These are phyloP conservation scores for Hirschfeldia incana DNA, from an alignment of 345 rosid genomes.

Conservation along the genomic window DNA sequence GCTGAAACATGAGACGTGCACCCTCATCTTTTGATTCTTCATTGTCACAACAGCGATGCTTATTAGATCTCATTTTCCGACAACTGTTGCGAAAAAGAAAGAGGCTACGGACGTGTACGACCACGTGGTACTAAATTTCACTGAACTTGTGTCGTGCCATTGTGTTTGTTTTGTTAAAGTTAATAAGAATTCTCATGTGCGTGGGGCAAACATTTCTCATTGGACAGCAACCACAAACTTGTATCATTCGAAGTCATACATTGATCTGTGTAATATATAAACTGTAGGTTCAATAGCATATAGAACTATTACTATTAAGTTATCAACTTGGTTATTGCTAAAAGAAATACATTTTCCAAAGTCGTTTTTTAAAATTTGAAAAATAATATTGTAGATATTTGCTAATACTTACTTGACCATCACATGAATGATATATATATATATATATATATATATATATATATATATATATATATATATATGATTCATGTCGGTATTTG, in stretches of 20 bases:
- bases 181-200: conserved; percentile 30
- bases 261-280: background rate
- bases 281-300: background rate
- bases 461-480: too few species aligned
- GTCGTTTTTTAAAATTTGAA: too few species aligned
- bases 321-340: background rate
- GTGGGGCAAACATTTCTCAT: conserved; percentile 10
- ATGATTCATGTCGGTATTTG: too few species aligned
- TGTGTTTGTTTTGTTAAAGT: conserved; percentile 13
- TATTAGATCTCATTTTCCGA: conserved; percentile 16
- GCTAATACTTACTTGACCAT: too few species aligned
- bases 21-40: conserved; percentile 5
- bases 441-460: too few species aligned
- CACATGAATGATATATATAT: too few species aligned
- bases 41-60: conserved; percentile 7
- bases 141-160: conserved; percentile 16
- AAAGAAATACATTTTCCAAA: background rate
- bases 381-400: too few species aligned
- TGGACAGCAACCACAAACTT: conserved; percentile 30
- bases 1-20: conserved; percentile 26
- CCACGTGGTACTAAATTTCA: conserved; percentile 23
- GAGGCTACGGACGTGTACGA: conserved; percentile 2
- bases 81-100: conserved; percentile 9
- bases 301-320: background rate
- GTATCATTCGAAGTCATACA: conserved; percentile 7